phyloP scores from a whole-genome alignment of 2,329 filamentous ascomycete genomes.

The Zymoseptoria brevis region DNA sequence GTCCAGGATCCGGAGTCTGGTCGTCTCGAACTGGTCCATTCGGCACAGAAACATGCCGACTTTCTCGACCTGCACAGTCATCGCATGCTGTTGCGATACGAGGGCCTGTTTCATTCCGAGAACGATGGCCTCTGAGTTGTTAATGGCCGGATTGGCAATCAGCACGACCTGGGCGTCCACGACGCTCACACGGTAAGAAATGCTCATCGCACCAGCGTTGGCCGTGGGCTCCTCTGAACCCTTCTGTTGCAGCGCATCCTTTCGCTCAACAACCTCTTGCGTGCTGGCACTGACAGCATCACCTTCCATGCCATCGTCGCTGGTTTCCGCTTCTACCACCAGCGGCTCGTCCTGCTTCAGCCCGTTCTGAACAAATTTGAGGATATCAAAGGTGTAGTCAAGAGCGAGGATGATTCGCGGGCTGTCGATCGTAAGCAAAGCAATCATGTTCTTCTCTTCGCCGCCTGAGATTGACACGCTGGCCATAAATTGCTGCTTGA shows the following conservation, averaged over 20 bases:
- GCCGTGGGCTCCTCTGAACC: conserved; percentile 6
- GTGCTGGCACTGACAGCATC: conserved; percentile 39
- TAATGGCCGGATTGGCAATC: conserved; percentile 85
- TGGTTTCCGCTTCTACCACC: conserved; percentile 51
- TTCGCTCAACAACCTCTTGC: conserved; percentile 21
- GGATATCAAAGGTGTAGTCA: conserved; percentile 87
- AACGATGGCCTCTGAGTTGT: conserved; percentile 91
- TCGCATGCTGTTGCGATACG: conserved; percentile 84
- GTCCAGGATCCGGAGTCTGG: conserved; percentile 82
- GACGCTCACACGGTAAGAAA: conserved; percentile 86
- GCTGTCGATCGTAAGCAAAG: conserved; percentile 88
- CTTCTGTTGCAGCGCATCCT: conserved; percentile 24
- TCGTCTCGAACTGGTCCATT: conserved; percentile 95
- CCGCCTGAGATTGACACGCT: conserved; percentile 88
- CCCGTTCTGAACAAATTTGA: conserved; percentile 70
- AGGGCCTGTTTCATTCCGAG: conserved; percentile 89
- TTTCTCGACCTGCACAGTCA: conserved; percentile 87
- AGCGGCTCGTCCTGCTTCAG: conserved; percentile 49
- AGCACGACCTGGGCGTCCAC: conserved; percentile 95
- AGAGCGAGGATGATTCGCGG: conserved; percentile 90
- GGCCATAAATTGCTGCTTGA: conserved; percentile 94
- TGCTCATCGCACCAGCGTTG: conserved; percentile 51
- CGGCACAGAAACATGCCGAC: conserved; percentile 97
- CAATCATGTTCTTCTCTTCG: conserved; percentile 71
- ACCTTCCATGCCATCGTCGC: conserved; percentile 43